Evolutionary conservation across 2,329 filamentous ascomycete genomes (phyloP).

Genomic region (Xylaria sp.): DNA sequence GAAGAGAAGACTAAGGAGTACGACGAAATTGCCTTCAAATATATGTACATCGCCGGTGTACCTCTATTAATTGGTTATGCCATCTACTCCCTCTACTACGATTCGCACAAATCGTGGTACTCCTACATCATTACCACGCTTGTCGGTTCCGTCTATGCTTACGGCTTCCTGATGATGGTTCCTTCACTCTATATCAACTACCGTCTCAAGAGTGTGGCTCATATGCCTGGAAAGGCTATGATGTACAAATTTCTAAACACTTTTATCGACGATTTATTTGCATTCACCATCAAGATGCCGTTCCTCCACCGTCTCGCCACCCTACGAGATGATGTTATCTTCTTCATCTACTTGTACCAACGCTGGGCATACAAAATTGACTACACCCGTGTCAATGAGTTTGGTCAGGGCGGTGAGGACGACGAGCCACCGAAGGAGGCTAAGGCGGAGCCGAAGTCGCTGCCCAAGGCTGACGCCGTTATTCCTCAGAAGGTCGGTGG

Average conservation of each 20-base stretch:
- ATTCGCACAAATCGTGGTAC: conserved; percentile 98
- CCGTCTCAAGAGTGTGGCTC: conserved; percentile 91
- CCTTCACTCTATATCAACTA: conserved; percentile 99
- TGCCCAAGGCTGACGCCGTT: conserved; percentile 45
- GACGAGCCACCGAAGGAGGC: conserved; percentile 61
- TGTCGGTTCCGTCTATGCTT: conserved; percentile 95
- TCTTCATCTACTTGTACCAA: conserved; percentile 98
- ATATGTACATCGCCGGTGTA: conserved; percentile 92
- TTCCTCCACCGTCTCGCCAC: conserved; percentile 91
- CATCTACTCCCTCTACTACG: conserved; percentile 89
- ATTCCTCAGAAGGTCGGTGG: conserved; percentile 50
- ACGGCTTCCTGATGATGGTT: conserved; percentile 99
- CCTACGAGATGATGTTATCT: conserved; percentile 94
- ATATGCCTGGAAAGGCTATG: conserved; percentile 97
- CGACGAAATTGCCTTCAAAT: conserved; percentile 96
- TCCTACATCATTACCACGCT: conserved; percentile 94
- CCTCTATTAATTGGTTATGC: conserved; percentile 91
- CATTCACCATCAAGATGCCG: conserved; percentile 99
- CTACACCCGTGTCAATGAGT: conserved; percentile 94
- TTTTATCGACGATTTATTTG: conserved; percentile 98
- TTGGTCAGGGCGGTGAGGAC: conserved; percentile 97
- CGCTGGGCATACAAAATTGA: conserved; percentile 92
- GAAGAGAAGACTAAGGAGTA: conserved; percentile 99
- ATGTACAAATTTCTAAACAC: conserved; percentile 99
- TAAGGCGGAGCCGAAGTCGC: conserved; percentile 54